Evolutionary conservation across 129 eudicot species (phyloP), one percentile per base, ranked within the genome.

Genomic region (Rutidosis leptorrhynchoides): DNA sequence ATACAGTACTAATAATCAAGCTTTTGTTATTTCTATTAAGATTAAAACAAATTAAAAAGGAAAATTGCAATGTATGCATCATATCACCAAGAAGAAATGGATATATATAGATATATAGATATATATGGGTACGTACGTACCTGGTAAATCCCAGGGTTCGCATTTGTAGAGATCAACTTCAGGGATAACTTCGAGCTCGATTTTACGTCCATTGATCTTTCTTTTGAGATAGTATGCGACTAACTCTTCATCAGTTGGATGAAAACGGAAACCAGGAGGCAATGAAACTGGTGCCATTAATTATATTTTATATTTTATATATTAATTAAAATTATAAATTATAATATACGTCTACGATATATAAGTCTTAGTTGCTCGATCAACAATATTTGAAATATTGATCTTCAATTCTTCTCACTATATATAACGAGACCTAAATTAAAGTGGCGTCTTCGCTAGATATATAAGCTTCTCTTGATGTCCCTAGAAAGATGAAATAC

Each of bases 111-210:
- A 48, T 23, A 7, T 14, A 64, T 57, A 15, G 17, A 42, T 29
- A 2, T 42, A 57, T 49, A 61, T 15, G n/a, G n/a, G n/a, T n/a
- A n/a, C n/a, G n/a, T n/a, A 22, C 16, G 33, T 78, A 90, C 98
- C 96, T 83, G 98, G 98, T 35, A 92, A 79, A 64, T 92, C 98
- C 98, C 98, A 92, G 48, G 98, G 98, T 75, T 92, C 98, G 66
- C 94, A 91, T 78, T 91, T 88, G 86, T 91, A 91, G 53, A 91
- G 98, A 88, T 91, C 98, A 76, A 91, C 93, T 83, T 91, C 96
- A 49, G 98, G 96, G 58, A 91, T 91, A 77, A 91, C 76, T 59
- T 91, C 98, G 30, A 92, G 94, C 63, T 92, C 98, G 53, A 92
- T 92, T 61, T 82, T 80, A 17, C 79, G 90, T 5, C 91, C 96